Evolutionary conservation across 1,284 basidiomycete species (phyloP), one percentile per base, ranked within the genome.

Genomic region (Boletus sp.): DNA sequence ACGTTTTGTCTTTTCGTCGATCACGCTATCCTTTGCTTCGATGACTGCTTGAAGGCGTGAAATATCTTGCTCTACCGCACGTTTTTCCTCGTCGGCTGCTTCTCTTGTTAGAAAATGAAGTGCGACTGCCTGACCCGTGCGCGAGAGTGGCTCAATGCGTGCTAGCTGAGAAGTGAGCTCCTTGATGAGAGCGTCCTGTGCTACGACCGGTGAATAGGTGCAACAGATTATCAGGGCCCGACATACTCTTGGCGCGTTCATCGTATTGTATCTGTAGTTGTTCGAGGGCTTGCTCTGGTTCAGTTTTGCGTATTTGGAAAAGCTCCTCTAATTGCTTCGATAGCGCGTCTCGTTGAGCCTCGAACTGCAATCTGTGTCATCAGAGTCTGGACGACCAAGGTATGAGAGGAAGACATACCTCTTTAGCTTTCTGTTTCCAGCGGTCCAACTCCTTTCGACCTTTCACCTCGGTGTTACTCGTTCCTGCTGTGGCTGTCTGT

Each of bases 61-160:
- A 22, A 81, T 61, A 48, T 84, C 77, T 41, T 74, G 67, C 49
- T 81, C 74, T 25, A 79, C 61, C 1, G 52, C 65, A 44, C 72
- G 74, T 56, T 80, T 79, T 67, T 88, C 84, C 50, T 80, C 77
- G 47, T 88, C 81, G 7, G 81, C 85, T 4, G 78, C 77, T 54
- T 88, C 84, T 43, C 84, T 78, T 7, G 84, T 86, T 13, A 90
- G 65, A 49, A 90, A 75, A 53, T 83, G 80, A 25, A 85, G 68
- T 7, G 76, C 71, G 1, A 74, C 73, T 37, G 68, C 70, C 53
- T 75, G 74, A 23, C 73, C 76, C 2, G 74, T 66, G 38, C 69
- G 68, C 26, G 77, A 69, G 19, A 84, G 66, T 2, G 78, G 75
- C 51, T 83, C 76, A 36, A 77, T 69, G 36, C 72, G 73, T 8